Evolutionary conservation across 257 asterid genomes (phyloP), one percentile per base, ranked within the genome.

Genomic region (Nyctanthes arbortristis): DNA sequence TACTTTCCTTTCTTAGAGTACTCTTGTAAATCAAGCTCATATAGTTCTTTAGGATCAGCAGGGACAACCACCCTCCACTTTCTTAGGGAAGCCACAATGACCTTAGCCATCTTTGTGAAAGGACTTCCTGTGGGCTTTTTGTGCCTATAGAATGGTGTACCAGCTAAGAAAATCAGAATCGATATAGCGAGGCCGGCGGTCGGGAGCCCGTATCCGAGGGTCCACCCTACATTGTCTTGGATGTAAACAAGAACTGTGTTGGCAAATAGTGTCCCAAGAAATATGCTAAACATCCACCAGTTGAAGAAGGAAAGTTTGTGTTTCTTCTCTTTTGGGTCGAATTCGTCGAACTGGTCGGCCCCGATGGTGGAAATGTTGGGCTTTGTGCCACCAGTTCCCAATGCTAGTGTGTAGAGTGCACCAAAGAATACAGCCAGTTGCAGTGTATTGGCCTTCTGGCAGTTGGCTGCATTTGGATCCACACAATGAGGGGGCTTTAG

Each of bases 211-310:
- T 73, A 77, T 5, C 81, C 82, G 72, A 73, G 36, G 16, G 78
- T 63, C 82, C 78, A 77, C 9, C 82, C 82, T 9, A 77, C 75
- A 57, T 77, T 72, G 33, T 77, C 81, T 57, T 77, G 81, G 18
- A 77, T 72, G 73, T 77, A 77, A 1, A 77, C 81, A 55, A 77
- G 71, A 47, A 68, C 71, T 18, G 78, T 77, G 78, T 77, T 77
- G 14, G 78, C 82, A 68, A 77, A 73, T 4, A 77, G 75, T 25
- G 68, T 62, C 8, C 81, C 81, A 3, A 60, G 4, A 39, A 77
- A 77, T 28, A 72, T 72, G 59, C 78, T 72, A 36, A 77, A 77
- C 78, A 77, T 62, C 81, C 80, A 75, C 80, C 81, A 77, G n/a
- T 72, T 77, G 68, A 76, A 76, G 77, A 76, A 76, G 22, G 81